Base-by-base conservation (phyloP, 2,329 filamentous ascomycete genomes). In the Colletotrichum sojae region DNA sequence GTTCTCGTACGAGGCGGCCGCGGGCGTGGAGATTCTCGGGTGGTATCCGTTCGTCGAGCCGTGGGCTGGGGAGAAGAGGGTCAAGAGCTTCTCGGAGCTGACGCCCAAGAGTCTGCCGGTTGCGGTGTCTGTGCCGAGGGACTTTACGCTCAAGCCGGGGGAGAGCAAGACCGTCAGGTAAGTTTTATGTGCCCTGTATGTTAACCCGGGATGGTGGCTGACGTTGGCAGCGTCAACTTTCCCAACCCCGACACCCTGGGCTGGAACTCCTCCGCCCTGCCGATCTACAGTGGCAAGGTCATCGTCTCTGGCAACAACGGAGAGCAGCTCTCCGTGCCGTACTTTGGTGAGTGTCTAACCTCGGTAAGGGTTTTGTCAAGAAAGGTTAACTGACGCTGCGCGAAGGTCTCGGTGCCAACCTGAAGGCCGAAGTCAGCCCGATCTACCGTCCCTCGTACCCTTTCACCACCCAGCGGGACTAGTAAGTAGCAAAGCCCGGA, bases 21-120 rank as follows among this genome's bases (percentile, higher is more conserved):
- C 76, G 9, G 81, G 81, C 9, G 75, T 79, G 18, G 81, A 84
- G 71, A 77, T 80, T 13, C 62, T 76, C 13, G 73, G 70, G 13
- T 73, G 71, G 71, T 65, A 57, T 49, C 63, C 63, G 6, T 62
- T 56, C 12, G 22, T 22, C n/a, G 51, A 39, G 13, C 60, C 64
- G 10, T 62, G 63, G 58, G 66, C 39, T 2, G 52, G 63, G 12
- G 55, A 70, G 39, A 69, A 69, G 31, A 66, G 73, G 6, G 49
- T 74, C 31, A 75, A 73, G 69, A 69, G 43, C 39, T 73, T 74
- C 18, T 65, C 63, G 8, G 73, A 76, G 69, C n/a, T 76, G 43
- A 43, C 36, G 12, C 74, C 75, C 6, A 70, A 66, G 9, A 66
- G 63, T 13, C 60, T 76, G 6, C 53, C 67, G 13, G 70, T 72